Conservation (phyloP, 495 filamentous ascomycete species). For the Neurospora sp. region DNA sequence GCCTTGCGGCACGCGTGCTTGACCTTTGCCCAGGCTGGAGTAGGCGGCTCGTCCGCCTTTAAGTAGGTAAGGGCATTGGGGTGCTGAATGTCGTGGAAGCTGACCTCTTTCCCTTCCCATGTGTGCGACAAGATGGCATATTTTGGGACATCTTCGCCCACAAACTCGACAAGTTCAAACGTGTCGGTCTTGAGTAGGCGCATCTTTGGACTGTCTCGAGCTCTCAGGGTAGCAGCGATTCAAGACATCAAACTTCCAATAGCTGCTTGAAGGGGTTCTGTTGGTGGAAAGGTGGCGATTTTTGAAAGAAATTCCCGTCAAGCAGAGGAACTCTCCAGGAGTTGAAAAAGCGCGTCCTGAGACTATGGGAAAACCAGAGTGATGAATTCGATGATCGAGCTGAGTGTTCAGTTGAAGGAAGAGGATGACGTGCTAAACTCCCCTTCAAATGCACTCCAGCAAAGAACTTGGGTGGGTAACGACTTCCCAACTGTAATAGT, state of each 20-base stretch:
- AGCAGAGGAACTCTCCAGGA: background rate
- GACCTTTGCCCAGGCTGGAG: background rate
- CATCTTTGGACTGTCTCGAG: background rate
- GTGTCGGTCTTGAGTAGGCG: background rate
- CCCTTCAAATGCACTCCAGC: background rate
- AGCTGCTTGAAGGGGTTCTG: background rate
- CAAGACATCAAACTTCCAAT: background rate
- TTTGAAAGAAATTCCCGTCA: background rate
- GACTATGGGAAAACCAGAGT: background rate
- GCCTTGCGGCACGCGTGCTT: background rate
- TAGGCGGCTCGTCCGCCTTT: background rate
- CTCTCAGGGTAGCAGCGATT: background rate
- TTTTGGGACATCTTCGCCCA: background rate
- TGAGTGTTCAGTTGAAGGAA: background rate
- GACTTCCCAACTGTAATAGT: background rate
- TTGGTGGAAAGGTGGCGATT: background rate
- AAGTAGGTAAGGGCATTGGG: background rate
- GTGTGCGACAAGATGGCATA: constrained; percentile 28
- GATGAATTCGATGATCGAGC: background rate
- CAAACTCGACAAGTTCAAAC: constrained; percentile 3
- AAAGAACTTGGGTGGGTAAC: background rate
- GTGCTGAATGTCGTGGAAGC: constrained; percentile 11
- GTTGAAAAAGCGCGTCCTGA: background rate
- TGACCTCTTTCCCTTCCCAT: constrained; percentile 24
- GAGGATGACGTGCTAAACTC: background rate